Base-by-base conservation (phyloP, 1,139 yeast species). In the Saccharomycopsis hybrid region DNA sequence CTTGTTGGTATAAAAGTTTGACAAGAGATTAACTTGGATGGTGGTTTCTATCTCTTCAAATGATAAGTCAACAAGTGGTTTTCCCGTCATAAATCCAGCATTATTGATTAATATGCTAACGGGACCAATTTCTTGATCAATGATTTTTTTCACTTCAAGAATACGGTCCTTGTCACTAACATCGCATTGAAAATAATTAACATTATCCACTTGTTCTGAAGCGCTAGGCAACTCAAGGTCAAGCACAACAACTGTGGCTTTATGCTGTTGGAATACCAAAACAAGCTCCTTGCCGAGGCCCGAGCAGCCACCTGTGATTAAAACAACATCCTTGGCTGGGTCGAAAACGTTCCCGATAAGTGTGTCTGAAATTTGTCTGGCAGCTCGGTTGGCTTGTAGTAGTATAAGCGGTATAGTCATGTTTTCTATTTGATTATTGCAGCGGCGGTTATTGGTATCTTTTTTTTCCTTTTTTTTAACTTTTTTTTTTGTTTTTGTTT, bases 301-400 rank as follows among this genome's bases (percentile, higher is more conserved):
- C 0, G 78, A 68, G 2, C 77, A 62, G 0, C 96, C 97, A 1
- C 97, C 97, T 0, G 97, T 89, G 29, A 90, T 69, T n/a, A 88
- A 64, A 0, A 82, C 83, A 9, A 84, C 67, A 58, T 85, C 88
- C 28, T 67, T 64, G 35, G 55, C 55, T 25, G 56, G 48, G 39
- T 79, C 82, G 55, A 74, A 74, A 9, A 66, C 68, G 51, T 71
- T 74, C 1, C 86, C 86, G 27, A 79, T 62, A 1, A 76, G 41
- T 2, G 64, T 44, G 38, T 70, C 68, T 2, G 77, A 70, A 4
- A 66, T 42, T 4, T 56, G 58, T 41, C 70, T 61, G 25, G 68
- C 57, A 8, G 60, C 57, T 49, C 65, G 66, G 59, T 74, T 72
- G 32, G 54, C 27, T 28, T 47, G 33, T 11, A 50, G 45, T 9